phyloP scores from a whole-genome alignment of 805 yeast genomes.

The Kazachstania psychrophila region DNA sequence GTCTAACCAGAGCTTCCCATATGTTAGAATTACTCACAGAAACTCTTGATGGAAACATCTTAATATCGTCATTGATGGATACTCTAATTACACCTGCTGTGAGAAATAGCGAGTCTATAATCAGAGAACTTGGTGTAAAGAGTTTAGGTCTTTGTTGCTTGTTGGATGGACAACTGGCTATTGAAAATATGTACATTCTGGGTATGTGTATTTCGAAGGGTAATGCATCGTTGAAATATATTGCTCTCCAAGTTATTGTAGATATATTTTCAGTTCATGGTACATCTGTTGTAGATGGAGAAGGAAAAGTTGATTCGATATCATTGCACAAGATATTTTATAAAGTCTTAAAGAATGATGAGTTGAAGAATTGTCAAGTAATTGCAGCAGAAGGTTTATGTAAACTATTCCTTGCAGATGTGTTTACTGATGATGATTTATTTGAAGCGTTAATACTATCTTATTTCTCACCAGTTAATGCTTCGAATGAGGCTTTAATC shows the following conservation, averaged over 20 bases:
- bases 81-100: constrained; percentile 76
- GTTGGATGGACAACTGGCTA: constrained; percentile 56
- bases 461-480: constrained; percentile 64
- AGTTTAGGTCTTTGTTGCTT: constrained; percentile 77
- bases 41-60: constrained; percentile 53
- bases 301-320: constrained; percentile 53
- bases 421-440: constrained; percentile 59
- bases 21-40: constrained; percentile 60
- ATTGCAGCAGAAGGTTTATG: constrained; percentile 80
- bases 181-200: constrained; percentile 52
- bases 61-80: constrained; percentile 60
- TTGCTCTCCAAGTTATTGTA: constrained; percentile 60
- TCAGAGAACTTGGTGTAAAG: constrained; percentile 56
- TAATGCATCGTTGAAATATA: constrained; percentile 49
- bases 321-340: constrained; percentile 63
- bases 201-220: constrained; percentile 64
- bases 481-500: constrained; percentile 53
- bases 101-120: constrained; percentile 43
- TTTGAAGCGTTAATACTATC: constrained; percentile 62
- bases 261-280: constrained; percentile 79
- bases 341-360: constrained; percentile 48
- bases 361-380: constrained; percentile 60
- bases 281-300: constrained; percentile 51
- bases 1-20: constrained; percentile 59
- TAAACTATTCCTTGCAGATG: constrained; percentile 70